Percentiles rank a stretch among this genome's conserved stretches.
Evolutionary conservation across 208 protist genomes (phyloP).

Genomic region (Trypanosoma rangeli): DNA sequence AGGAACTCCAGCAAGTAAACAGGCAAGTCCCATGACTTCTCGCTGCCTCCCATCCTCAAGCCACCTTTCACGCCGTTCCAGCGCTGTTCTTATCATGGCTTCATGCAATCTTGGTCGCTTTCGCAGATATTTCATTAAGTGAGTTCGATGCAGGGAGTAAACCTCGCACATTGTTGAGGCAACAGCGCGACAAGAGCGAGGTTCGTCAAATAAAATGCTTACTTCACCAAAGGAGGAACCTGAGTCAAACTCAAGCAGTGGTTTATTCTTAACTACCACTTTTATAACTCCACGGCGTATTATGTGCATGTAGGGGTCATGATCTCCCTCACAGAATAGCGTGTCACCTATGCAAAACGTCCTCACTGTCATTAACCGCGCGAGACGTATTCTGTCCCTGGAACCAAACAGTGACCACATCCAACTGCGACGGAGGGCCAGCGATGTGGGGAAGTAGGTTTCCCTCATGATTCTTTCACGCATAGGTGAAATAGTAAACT

Average conservation of each 20-base stretch:
- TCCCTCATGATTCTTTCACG: slow-evolving; percentile 58
- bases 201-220: slow-evolving; percentile 77
- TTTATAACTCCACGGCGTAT: slow-evolving; percentile 74
- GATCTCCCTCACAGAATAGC: slow-evolving; percentile 63
- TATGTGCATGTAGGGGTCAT: slow-evolving; percentile 77
- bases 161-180: slow-evolving; percentile 77
- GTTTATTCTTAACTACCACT: slow-evolving; percentile 65
- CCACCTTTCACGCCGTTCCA: slow-evolving; percentile 61
- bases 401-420: slow-evolving; percentile 74
- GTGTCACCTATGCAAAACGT: slow-evolving; percentile 76
- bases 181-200: slow-evolving; percentile 70
- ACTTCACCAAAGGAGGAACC: slow-evolving; percentile 80
- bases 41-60: slow-evolving; percentile 68
- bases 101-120: slow-evolving; percentile 61
- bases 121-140: slow-evolving; percentile 44
- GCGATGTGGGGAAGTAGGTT: slow-evolving; percentile 70
- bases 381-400: slow-evolving; percentile 78
- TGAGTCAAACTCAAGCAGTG: slow-evolving; percentile 56
- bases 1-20: slow-evolving; percentile 70
- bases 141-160: slow-evolving; percentile 60
- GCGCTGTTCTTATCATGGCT: slow-evolving; percentile 40
- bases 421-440: slow-evolving; percentile 83
- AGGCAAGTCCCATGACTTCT: slow-evolving; percentile 63
- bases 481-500: slow-evolving; percentile 49
- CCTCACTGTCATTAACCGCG: slow-evolving; percentile 62